These are phyloP conservation scores for Nymphaea thermarum DNA, from an alignment of 164 flowering plant genomes.

Conservation along the genomic window DNA sequence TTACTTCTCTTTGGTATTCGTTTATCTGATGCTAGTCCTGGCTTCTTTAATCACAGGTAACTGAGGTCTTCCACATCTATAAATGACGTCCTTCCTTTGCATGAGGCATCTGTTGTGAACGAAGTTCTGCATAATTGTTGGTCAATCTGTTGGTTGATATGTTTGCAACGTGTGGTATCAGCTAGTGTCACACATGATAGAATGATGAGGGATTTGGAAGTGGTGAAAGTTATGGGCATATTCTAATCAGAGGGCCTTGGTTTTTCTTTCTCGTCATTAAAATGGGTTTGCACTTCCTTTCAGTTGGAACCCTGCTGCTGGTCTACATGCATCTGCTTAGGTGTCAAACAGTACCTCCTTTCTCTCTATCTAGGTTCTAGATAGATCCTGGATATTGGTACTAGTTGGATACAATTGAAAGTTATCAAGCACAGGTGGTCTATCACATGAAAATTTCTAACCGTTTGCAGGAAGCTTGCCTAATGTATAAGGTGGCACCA, in stretches of 20 bases:
- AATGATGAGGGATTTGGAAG: neutral
- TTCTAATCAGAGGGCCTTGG: neutral
- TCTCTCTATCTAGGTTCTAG: neutral
- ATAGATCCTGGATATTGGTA: too few relatives aligned
- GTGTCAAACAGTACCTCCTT: neutral
- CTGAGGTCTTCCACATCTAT: neutral
- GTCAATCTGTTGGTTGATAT: neutral
- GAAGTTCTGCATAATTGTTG: neutral
- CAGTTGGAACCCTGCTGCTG: neutral
- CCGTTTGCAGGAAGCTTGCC: too few relatives aligned
- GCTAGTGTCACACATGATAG: neutral
- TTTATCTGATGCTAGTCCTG: neutral
- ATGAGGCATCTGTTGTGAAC: neutral
- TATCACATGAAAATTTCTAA: too few relatives aligned
- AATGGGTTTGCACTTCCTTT: neutral
- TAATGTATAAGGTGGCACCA: too few relatives aligned
- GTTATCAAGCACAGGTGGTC: too few relatives aligned
- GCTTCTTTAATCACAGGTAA: constrained; percentile 1
- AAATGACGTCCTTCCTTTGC: neutral
- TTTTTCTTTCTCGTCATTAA: neutral
- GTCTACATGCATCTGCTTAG: neutral
- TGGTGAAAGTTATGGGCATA: neutral
- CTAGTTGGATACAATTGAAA: too few relatives aligned
- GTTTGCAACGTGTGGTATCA: neutral
- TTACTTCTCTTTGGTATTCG: neutral